Percentiles rank a stretch among this genome's conserved stretches.
phyloP scores from a whole-genome alignment of 2,329 filamentous ascomycete genomes.

The Simplicillium aogashimaense region DNA sequence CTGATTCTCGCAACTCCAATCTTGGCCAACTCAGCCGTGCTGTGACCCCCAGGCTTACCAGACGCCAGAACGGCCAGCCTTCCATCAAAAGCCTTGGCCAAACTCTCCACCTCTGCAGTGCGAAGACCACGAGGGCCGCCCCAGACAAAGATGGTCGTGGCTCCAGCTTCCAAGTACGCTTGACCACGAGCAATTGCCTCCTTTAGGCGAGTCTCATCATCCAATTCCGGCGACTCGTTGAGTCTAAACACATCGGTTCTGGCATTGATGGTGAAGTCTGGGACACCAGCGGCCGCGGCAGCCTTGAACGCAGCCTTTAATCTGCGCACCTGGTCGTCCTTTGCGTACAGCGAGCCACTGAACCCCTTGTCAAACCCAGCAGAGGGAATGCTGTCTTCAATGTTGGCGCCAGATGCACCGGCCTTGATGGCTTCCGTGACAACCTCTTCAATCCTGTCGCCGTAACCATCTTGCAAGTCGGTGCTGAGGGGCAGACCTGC shows the following conservation, averaged over 20 bases:
- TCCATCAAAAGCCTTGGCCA: conserved; percentile 39
- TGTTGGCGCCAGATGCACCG: conserved; percentile 47
- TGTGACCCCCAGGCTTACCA: conserved; percentile 25
- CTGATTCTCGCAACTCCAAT: conserved; percentile 47
- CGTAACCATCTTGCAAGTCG: conserved; percentile 54
- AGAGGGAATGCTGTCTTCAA: conserved; percentile 39
- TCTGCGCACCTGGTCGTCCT: conserved; percentile 36
- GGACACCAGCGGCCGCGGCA: conserved; percentile 35
- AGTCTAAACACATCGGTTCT: conserved; percentile 42
- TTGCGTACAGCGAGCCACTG: conserved; percentile 19
- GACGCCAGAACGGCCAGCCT: conserved; percentile 37
- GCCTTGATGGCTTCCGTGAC: conserved; percentile 33
- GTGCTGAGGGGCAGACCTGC: conserved; percentile 39
- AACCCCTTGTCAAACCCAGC: conserved; percentile 22
- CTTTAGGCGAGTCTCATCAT: conserved; percentile 24
- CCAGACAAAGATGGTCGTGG: conserved; percentile 52
- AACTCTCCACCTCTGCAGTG: conserved; percentile 31
- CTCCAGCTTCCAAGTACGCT: conserved; percentile 47
- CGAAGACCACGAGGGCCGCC: conserved; percentile 35
- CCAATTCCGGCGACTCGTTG: conserved; percentile 14
- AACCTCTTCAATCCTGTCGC: conserved; percentile 30
- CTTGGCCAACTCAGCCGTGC: conserved; percentile 29
- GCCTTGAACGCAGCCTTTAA: conserved; percentile 31
- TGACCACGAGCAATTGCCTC: conserved; percentile 44
- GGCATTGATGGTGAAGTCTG: conserved; percentile 48